These are phyloP conservation scores for Pichia cephalocereana DNA, from an alignment of 805 yeast genomes.

Conservation along the genomic window DNA sequence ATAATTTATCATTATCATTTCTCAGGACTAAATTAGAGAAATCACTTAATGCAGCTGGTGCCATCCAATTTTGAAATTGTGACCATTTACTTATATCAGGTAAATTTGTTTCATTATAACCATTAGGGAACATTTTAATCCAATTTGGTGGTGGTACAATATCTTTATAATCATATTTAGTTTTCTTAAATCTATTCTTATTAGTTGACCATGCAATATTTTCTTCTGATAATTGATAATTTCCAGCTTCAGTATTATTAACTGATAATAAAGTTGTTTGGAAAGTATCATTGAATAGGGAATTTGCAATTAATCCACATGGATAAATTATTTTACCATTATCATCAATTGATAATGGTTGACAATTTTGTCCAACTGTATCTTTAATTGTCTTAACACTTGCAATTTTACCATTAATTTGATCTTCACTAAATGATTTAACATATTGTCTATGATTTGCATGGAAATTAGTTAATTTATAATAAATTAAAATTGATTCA, in stretches of 20 bases:
- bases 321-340: slow-evolving; percentile 58
- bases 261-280: slow-evolving; percentile 34
- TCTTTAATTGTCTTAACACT: slow-evolving; percentile 41
- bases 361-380: slow-evolving; percentile 49
- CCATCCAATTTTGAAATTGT: slow-evolving; percentile 80
- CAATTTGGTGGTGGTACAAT: slow-evolving; percentile 83
- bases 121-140: slow-evolving; percentile 60
- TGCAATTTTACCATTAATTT: slow-evolving; percentile 69
- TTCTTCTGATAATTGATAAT: slow-evolving; percentile 36
- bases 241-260: slow-evolving; percentile 30
- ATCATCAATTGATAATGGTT: slow-evolving; percentile 44
- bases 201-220: slow-evolving; percentile 72
- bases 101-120: slow-evolving; percentile 58
- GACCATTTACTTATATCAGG: slow-evolving; percentile 64
- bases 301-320: slow-evolving; percentile 78
- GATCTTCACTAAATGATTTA: slow-evolving; percentile 73
- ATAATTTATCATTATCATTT: slow-evolving; percentile 47
- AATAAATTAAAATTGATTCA: slow-evolving; percentile 69
- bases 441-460: slow-evolving; percentile 95
- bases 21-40: slow-evolving; percentile 59
- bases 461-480: slow-evolving; percentile 75
- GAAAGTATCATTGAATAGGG: slow-evolving; percentile 71
- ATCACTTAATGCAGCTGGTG: slow-evolving; percentile 64
- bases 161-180: slow-evolving; percentile 48
- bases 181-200: slow-evolving; percentile 51